These are phyloP conservation scores for Gossypium anomalum DNA, from an alignment of 345 rosid species.

Conservation along the genomic window DNA sequence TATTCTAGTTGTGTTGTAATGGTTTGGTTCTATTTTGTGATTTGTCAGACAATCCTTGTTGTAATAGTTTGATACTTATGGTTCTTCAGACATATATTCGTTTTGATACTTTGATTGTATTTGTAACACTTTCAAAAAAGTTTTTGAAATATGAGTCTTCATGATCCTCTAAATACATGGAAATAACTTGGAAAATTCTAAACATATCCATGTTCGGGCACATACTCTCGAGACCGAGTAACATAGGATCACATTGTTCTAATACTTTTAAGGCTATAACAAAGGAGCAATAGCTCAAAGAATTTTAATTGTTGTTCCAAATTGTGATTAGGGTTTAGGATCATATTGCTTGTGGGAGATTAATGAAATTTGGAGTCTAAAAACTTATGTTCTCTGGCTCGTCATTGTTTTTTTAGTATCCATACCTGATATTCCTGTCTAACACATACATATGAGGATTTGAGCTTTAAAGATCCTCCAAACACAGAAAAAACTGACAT, in stretches of 20 bases:
- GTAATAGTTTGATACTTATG: no score
- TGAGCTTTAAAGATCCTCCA: not conserved
- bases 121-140: no score
- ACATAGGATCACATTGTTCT: not conserved
- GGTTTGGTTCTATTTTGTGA: no score
- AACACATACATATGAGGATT: not conserved
- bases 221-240: not conserved
- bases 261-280: not conserved
- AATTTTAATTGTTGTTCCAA: not conserved
- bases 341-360: not conserved
- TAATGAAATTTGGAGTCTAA: not conserved
- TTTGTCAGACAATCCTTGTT: no score
- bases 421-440: not conserved
- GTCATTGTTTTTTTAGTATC: not conserved
- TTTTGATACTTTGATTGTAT: no score
- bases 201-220: not conserved
- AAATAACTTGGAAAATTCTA: not conserved
- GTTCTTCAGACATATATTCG: no score
- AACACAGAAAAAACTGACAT: constrained; percentile 28
- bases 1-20: no score
- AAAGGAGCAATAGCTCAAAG: not conserved
- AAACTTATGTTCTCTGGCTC: not conserved
- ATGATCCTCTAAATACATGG: not conserved
- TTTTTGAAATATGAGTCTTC: not conserved
- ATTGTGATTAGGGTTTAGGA: constrained; percentile 9